Base-by-base conservation (phyloP, 352 stramenopile genomes). In the Globisporangium cystogenes region DNA sequence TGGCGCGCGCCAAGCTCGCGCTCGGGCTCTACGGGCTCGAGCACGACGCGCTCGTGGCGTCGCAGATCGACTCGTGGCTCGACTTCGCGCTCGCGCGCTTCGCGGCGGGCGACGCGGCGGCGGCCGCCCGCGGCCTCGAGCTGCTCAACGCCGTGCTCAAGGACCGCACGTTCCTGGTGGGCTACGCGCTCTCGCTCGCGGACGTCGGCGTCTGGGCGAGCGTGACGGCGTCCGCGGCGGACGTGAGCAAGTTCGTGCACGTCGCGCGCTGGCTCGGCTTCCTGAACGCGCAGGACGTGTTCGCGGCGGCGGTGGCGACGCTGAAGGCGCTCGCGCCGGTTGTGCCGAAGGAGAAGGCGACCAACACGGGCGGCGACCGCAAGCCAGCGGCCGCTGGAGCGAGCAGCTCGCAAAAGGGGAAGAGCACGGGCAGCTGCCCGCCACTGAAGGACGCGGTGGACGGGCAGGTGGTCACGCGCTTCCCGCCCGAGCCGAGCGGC, bases 391-490 rank as follows among this genome's bases (percentile, higher is more conserved):
- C 23, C 37, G 29, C 23, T 7, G 26, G 29, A 20, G 16, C 20
- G 16, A n/a, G 23, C n/a, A 26, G 12, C 3, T 62, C 54, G 36
- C 67, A 79, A 36, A 91, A 91, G 70, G 68, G 65, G 54, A 92
- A 94, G 65, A 88, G 87, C 33, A 81, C 65, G 5, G 96, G 96
- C 24, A 97, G 82, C 67, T 98, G 84, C 66, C 90, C 82, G 29
- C 82, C 91, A 11, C 74, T 99, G 39, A 94, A 98, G 68, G 96
- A 93, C 59, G 97, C 95, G 35, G 82, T 96, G 21, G 82, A 87
- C 4, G 97, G 97, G 46, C 82, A 98, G 57, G 96, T 99, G 29
- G 89, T 98, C 7, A 99, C 97, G 48, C 89, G 98, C 6, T 99
- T 99, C 60, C 59, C 59, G 15, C 54, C 54, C 24, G 54, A 60